Evolutionary conservation across 2,329 filamentous ascomycete species (phyloP).

Genomic region (Trichoderma pleuroti): DNA sequence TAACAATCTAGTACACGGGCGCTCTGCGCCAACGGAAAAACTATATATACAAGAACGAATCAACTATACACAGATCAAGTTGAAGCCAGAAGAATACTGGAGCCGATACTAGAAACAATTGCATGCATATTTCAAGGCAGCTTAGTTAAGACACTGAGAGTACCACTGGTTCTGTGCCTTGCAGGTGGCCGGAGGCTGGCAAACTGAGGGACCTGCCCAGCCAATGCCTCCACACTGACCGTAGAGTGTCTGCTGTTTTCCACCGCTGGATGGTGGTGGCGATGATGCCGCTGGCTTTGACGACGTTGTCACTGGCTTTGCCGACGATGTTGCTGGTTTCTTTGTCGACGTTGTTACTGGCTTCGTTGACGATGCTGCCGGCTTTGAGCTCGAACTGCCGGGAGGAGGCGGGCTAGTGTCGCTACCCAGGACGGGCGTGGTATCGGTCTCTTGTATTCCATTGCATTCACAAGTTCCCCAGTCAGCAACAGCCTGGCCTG

Average conservation of each 20-base stretch:
- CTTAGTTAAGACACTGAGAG: constrained; percentile 10
- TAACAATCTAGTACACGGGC: neutral
- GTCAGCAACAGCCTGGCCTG: neutral
- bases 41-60: neutral
- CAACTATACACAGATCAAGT: neutral
- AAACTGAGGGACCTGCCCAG: constrained; percentile 36
- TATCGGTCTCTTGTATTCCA: constrained; percentile 1
- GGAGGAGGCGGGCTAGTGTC: neutral
- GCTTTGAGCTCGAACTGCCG: neutral
- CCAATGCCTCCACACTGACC: constrained; percentile 39
- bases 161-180: constrained; percentile 27
- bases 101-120: neutral
- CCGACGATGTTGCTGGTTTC: neutral
- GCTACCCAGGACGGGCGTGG: neutral
- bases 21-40: neutral
- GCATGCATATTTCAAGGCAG: neutral
- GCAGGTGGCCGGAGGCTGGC: constrained; percentile 37
- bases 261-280: neutral
- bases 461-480: neutral
- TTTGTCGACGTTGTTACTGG: neutral
- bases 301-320: neutral
- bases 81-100: neutral
- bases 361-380: neutral
- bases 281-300: neutral
- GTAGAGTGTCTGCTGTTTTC: constrained; percentile 22